phyloP scores from a whole-genome alignment of 225 moss, liverwort and hornwort species.

The Pseudisothecium myosuroides region DNA sequence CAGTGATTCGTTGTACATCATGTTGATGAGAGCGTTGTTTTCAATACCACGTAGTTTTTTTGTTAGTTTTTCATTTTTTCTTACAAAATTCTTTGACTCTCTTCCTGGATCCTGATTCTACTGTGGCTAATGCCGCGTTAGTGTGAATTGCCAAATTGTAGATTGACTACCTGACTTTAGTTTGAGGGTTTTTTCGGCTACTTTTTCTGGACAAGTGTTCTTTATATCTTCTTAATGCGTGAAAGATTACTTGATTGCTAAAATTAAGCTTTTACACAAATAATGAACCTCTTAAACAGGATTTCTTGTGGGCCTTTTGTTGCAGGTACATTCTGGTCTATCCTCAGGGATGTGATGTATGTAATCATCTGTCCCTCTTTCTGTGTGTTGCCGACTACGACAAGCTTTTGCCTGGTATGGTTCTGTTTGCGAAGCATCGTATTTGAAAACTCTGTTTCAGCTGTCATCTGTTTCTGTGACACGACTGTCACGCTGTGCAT shows the following conservation, averaged over 20 bases:
- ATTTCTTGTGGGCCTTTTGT: background rate
- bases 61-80: background rate
- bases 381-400: slow-evolving; percentile 99
- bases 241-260: background rate
- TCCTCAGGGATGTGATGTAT: slow-evolving; percentile 99
- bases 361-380: slow-evolving; percentile 96
- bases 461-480: background rate
- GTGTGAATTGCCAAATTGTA: background rate
- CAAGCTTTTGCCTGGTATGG: slow-evolving; percentile 91
- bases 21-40: background rate
- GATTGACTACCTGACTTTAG: background rate
- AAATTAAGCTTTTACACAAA: background rate
- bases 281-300: background rate
- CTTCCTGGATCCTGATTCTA: background rate
- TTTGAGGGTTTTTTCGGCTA: background rate
- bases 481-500: background rate
- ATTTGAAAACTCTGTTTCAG: background rate
- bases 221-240: background rate
- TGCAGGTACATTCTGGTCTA: slow-evolving; percentile 98
- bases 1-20: background rate
- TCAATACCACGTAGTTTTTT: background rate
- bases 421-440: background rate
- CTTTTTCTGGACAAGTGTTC: background rate
- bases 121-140: background rate
- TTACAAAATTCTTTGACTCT: background rate